phyloP scores from a whole-genome alignment of 352 stramenopile species.

The Pythium insidiosum region DNA sequence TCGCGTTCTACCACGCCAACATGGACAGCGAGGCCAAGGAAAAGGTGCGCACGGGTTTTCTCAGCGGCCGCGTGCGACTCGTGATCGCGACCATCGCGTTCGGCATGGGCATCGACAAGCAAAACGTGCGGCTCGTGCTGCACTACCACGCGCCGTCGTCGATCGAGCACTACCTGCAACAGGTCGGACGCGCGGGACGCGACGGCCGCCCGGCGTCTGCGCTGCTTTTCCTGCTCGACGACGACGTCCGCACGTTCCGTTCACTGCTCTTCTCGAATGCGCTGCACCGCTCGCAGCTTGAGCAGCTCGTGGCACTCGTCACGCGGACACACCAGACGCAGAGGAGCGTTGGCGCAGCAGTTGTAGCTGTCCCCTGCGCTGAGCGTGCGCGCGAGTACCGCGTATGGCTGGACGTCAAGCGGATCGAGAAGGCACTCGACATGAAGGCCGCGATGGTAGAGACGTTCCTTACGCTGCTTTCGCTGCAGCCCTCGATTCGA shows the following conservation, averaged over 20 bases:
- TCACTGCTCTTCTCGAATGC: slow-evolving; percentile 68
- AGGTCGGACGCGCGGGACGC: slow-evolving; percentile 93
- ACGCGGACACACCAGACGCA: too few species aligned
- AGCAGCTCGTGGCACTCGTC: slow-evolving; percentile 31
- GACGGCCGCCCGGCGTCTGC: slow-evolving; percentile 84
- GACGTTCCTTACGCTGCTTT: slow-evolving; percentile 61
- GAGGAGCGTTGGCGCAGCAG: too few species aligned
- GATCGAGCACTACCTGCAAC: slow-evolving; percentile 98
- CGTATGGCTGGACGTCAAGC: slow-evolving; percentile 40
- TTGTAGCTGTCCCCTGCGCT: too few species aligned
- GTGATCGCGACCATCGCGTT: slow-evolving; percentile 97
- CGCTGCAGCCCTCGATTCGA: slow-evolving; percentile 4
- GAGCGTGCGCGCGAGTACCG: too few species aligned
- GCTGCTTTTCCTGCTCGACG: slow-evolving; percentile 51
- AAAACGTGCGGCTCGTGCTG: slow-evolving; percentile 96
- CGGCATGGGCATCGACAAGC: slow-evolving; percentile 98
- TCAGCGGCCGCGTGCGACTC: slow-evolving; percentile 80
- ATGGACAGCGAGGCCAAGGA: slow-evolving; percentile 77
- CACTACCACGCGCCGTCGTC: slow-evolving; percentile 95
- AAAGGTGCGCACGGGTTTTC: slow-evolving; percentile 80
- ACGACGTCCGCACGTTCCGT: slow-evolving; percentile 62
- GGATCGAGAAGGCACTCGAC: slow-evolving; percentile 53
- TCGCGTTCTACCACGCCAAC: slow-evolving; percentile 91
- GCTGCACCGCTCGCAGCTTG: slow-evolving; percentile 44
- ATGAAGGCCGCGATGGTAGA: slow-evolving; percentile 70